phyloP scores from a whole-genome alignment of 208 protist genomes.

The Trypanosoma mega region DNA sequence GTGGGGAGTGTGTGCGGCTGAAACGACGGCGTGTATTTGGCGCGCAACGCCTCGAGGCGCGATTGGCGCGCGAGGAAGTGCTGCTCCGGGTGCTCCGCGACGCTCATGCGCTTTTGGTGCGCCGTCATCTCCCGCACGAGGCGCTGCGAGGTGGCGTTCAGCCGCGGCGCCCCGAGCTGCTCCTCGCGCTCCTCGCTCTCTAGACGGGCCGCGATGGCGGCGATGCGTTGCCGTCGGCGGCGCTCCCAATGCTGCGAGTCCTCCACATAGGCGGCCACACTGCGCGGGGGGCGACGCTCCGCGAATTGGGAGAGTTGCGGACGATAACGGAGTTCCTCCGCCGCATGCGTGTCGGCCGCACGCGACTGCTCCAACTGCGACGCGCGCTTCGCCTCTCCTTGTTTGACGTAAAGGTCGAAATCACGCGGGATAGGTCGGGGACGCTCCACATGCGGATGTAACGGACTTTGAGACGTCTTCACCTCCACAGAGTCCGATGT shows the following conservation, averaged over 20 bases:
- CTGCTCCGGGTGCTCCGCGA: neutral
- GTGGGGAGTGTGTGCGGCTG: no score
- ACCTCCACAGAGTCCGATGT: no score
- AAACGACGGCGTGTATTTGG: slow-evolving; percentile 22
- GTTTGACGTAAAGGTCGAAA: slow-evolving; percentile 36
- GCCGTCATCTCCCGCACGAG: slow-evolving; percentile 9
- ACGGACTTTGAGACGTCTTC: no score
- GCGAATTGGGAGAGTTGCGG: slow-evolving; percentile 13
- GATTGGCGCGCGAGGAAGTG: slow-evolving; percentile 7
- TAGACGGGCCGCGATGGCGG: neutral
- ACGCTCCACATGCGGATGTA: neutral
- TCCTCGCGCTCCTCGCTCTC: neutral
- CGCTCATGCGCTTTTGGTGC: neutral
- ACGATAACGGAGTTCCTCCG: slow-evolving; percentile 7
- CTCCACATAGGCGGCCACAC: slow-evolving; percentile 2
- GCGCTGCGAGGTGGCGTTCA: slow-evolving; percentile 5
- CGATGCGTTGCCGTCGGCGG: neutral
- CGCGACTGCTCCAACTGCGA: slow-evolving; percentile 11
- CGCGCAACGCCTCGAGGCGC: slow-evolving; percentile 1
- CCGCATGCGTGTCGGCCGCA: neutral
- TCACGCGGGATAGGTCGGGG: slow-evolving; percentile 17
- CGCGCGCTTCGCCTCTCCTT: slow-evolving; percentile 35
- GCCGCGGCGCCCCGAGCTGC: neutral
- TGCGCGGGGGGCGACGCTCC: slow-evolving; percentile 1
- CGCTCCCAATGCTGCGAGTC: slow-evolving; percentile 17